Conservation (phyloP, 257 asterid species). For the Solanum sparsipilum region DNA sequence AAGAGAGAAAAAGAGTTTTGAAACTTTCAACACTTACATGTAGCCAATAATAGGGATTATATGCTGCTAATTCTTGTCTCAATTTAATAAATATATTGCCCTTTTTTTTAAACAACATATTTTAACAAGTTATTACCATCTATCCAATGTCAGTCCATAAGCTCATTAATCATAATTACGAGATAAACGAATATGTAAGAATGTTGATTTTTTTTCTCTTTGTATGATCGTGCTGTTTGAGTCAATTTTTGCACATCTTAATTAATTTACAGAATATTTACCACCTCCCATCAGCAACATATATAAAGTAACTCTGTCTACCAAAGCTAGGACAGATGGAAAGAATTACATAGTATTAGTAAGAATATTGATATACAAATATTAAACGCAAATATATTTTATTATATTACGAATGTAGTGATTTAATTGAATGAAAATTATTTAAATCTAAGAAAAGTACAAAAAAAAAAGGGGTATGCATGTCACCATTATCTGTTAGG, state of each 20-base stretch:
- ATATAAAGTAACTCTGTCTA: too few species aligned
- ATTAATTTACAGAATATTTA: too few species aligned
- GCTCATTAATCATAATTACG: background rate
- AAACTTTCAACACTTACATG: background rate
- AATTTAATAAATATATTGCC: background rate
- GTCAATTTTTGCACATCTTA: accelerated
- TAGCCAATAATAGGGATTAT: background rate
- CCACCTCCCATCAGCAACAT: accelerated
- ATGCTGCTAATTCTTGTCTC: background rate
- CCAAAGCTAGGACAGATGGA: too few species aligned
- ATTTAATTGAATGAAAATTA: background rate
- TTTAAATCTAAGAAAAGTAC: background rate
- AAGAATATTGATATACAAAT: background rate
- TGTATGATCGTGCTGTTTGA: too few species aligned
- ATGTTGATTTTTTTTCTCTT: too few species aligned
- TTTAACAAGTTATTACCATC: background rate
- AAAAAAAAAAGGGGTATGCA: background rate
- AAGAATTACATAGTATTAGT: too few species aligned
- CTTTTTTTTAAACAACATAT: background rate
- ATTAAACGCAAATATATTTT: background rate
- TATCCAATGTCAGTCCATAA: background rate
- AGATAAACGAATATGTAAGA: background rate
- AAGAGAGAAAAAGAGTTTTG: background rate
- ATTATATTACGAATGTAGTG: background rate
- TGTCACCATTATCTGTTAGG: background rate